phyloP scores from a whole-genome alignment of 257 asterid genomes.

The Penstemon newberryi region DNA sequence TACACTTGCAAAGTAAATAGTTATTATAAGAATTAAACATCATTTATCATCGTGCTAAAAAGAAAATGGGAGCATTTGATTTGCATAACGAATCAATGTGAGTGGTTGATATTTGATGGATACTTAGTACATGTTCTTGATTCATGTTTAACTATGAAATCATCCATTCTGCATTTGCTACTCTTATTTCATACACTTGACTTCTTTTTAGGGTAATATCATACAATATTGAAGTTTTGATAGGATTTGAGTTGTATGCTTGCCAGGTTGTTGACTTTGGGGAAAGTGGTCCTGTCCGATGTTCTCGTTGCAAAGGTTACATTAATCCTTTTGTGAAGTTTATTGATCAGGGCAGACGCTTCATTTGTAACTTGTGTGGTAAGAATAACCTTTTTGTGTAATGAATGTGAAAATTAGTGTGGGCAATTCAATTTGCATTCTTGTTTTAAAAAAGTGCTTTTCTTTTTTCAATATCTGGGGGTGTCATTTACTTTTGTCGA shows the following conservation, averaged over 20 bases:
- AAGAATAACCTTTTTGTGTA: conserved; percentile 33
- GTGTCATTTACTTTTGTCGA: too few relatives aligned
- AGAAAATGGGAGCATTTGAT: too few relatives aligned
- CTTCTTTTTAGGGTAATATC: conserved; percentile 11
- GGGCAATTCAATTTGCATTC: conserved; percentile 2
- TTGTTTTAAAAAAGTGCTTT: background rate
- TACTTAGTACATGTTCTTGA: background rate
- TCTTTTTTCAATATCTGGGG: too few relatives aligned
- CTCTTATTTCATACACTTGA: conserved; percentile 15
- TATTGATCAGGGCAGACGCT: conserved; percentile 92
- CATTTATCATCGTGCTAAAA: too few relatives aligned
- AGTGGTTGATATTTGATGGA: too few relatives aligned
- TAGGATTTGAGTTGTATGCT: conserved; percentile 13
- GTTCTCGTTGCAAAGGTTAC: conserved; percentile 98
- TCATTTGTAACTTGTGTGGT: conserved; percentile 97
- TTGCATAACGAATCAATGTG: too few relatives aligned
- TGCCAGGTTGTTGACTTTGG: conserved; percentile 94
- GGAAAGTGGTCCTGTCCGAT: conserved; percentile 97
- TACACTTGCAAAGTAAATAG: too few relatives aligned
- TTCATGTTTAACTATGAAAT: conserved; percentile 12
- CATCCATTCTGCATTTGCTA: background rate
- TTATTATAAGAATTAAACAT: too few relatives aligned
- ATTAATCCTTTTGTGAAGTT: conserved; percentile 95
- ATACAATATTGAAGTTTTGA: too few relatives aligned
- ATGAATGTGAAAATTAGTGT: conserved; percentile 2